phyloP scores from a whole-genome alignment of 1,284 basidiomycete genomes.

The Porogramme epimiltina region DNA sequence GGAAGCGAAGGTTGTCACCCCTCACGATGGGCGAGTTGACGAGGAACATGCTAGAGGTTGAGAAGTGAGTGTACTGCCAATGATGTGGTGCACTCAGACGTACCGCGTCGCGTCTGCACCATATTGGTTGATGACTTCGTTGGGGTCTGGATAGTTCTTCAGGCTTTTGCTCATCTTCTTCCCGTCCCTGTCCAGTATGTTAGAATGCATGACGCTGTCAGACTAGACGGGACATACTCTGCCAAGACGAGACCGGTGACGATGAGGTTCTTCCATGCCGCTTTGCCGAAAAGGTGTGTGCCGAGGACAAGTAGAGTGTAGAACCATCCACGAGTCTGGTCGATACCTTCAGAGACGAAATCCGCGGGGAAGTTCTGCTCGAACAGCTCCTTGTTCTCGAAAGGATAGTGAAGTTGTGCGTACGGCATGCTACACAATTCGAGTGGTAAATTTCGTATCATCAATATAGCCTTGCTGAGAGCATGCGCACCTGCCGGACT shows the following conservation, averaged over 20 bases:
- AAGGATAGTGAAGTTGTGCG: constrained; percentile 97
- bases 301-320: constrained; percentile 96
- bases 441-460: constrained; percentile 5
- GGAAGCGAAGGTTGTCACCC: constrained; percentile 96
- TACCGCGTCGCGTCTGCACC: constrained; percentile 96
- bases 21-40: constrained; percentile 99
- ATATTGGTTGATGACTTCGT: constrained; percentile 87
- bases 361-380: constrained; percentile 93
- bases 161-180: constrained; percentile 99
- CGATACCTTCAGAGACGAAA: constrained; percentile 97
- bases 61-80: background rate
- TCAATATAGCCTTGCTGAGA: too few relatives aligned
- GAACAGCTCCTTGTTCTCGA: constrained; percentile 92
- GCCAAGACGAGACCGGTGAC: constrained; percentile 96
- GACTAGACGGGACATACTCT: constrained; percentile 53
- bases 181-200: constrained; percentile 67
- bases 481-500: constrained; percentile 91
- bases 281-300: constrained; percentile 90
- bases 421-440: constrained; percentile 86
- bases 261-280: constrained; percentile 99
- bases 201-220: background rate
- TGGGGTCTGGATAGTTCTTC: constrained; percentile 98
- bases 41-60: constrained; percentile 80
- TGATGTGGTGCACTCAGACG: constrained; percentile 22
- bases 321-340: constrained; percentile 98